Evolutionary conservation across 305 asterid genomes (phyloP), one percentile per base, ranked within the genome.

Genomic region (Rubia peregrina): DNA sequence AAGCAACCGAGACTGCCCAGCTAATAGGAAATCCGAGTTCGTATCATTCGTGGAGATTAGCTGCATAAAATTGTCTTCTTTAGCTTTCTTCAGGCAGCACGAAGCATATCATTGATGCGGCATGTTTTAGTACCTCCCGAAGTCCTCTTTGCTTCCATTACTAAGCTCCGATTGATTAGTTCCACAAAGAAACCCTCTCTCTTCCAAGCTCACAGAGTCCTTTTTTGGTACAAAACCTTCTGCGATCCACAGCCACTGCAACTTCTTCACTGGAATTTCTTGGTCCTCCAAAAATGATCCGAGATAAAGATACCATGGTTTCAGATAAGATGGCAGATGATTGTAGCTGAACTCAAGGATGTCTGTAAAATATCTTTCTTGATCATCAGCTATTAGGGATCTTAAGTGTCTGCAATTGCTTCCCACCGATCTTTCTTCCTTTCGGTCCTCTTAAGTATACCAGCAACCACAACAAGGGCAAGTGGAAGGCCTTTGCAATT

Each of bases 281-380:
- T 26, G 56, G 30, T 74, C 80, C 71, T 71, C 72, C 19, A 6
- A 63, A 57, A 75, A 83, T 14, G 68, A 60, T 30, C 77, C 81
- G 21, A 80, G 38, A 48, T 75, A 83, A 30, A 77, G 86, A 70
- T 80, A 80, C 68, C 84, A 79, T 3, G 72, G 75, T 53, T 77
- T 75, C 38, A 80, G 67, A 42, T 73, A 70, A 41, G 22, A 16
- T 1, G 78, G 78, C 26, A 83, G 65, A 70, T 78, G 51, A 6
- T 65, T 33, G 68, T 74, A 77, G 64, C 85, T 78, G n/a, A 61
- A 61, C 10, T 78, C 73, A 61, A 80, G 24, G 41, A 79, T 62
- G 42, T 61, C 30, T 64, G 63, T 70, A 22, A n/a, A 66, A 3
- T 42, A 69, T 41, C 40, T 71, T 6, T 65, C 19, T 61, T 44